phyloP scores from a whole-genome alignment of 192 early-diverging fungal genomes.

The Coemansia sp. region DNA sequence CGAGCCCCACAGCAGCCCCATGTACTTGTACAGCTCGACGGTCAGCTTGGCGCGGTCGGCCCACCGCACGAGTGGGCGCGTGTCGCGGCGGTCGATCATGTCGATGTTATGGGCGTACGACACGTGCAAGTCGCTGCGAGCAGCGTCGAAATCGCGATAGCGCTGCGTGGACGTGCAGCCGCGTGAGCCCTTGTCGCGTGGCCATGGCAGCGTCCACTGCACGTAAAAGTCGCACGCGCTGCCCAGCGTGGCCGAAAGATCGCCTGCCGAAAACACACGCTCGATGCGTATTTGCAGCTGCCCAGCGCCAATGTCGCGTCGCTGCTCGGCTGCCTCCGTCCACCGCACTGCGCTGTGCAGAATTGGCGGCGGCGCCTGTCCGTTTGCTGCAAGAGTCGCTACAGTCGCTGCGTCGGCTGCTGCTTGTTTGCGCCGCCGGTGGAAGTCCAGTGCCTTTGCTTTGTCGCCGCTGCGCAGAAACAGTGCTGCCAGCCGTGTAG shows the following conservation, averaged over 20 bases:
- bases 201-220: slow-evolving; percentile 50
- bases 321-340: slow-evolving; percentile 37
- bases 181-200: slow-evolving; percentile 31
- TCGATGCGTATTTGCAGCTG: slow-evolving; percentile 38
- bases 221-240: slow-evolving; percentile 34
- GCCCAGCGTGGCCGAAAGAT: slow-evolving; percentile 41
- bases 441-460: slow-evolving; percentile 40
- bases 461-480: slow-evolving; percentile 39
- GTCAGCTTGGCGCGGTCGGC: slow-evolving; percentile 38
- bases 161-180: slow-evolving; percentile 39
- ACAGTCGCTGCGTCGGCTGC: slow-evolving; percentile 30
- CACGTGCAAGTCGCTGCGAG: slow-evolving; percentile 21
- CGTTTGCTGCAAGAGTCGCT: slow-evolving; percentile 29
- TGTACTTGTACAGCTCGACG: slow-evolving; percentile 50
- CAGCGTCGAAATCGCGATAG: slow-evolving; percentile 41
- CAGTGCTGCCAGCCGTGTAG: slow-evolving; percentile 31
- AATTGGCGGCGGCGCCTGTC: slow-evolving; percentile 27
- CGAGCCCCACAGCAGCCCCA: slow-evolving; percentile 49
- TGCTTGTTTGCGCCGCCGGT: slow-evolving; percentile 41
- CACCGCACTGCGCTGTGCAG: slow-evolving; percentile 37
- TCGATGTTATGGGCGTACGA: slow-evolving; percentile 29
- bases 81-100: slow-evolving; percentile 34
- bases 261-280: slow-evolving; percentile 42
- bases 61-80: slow-evolving; percentile 43
- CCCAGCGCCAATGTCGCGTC: slow-evolving; percentile 40